Base-by-base conservation (phyloP, 2,329 filamentous ascomycete genomes). In the Corynespora cassiicola region DNA sequence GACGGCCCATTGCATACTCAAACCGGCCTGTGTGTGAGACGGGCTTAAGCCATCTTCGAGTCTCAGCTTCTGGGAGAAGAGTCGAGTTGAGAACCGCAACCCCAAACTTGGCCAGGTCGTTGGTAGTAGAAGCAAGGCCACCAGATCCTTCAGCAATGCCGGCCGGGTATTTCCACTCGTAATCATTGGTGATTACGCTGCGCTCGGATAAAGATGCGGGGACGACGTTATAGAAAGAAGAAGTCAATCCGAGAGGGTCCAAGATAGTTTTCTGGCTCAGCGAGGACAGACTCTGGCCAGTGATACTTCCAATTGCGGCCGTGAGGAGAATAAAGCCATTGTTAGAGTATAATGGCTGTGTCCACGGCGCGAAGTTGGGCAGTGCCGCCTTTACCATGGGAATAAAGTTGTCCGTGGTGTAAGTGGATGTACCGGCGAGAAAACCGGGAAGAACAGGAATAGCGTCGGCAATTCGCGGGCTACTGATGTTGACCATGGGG, bases 341-440 rank as follows among this genome's bases (percentile, higher is more conserved):
- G 47, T 79, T 78, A 15, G 76, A 74, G 54, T 80, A 80, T 2
- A 69, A 59, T 0, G 76, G 74, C 4, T 61, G 69, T 0, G 66
- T 63, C 46, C 70, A 75, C 0, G 75, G 68, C 0, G 56, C 52
- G 31, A 74, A 77, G 2, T 69, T 60, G 0, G 75, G 75, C 12
- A 11, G 14, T n/a, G 18, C 15, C 1, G 15, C n/a, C 10, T 18
- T 20, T 8, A 31, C 19, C 6, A 14, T 27, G 21, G 16, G 20
- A 16, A 45, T 12, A 14, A 12, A 29, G 12, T 28, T 18, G 18
- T 12, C 12, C 7, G 15, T 6, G n/a, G n/a, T n/a, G n/a, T n/a
- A n/a, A n/a, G n/a, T n/a, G n/a, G n/a, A n/a, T n/a, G n/a, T n/a
- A n/a, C n/a, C n/a, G n/a, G n/a, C n/a, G n/a, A n/a, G n/a, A n/a